Conservation (phyloP, 257 asterid species). For the Solanum arcanum region DNA sequence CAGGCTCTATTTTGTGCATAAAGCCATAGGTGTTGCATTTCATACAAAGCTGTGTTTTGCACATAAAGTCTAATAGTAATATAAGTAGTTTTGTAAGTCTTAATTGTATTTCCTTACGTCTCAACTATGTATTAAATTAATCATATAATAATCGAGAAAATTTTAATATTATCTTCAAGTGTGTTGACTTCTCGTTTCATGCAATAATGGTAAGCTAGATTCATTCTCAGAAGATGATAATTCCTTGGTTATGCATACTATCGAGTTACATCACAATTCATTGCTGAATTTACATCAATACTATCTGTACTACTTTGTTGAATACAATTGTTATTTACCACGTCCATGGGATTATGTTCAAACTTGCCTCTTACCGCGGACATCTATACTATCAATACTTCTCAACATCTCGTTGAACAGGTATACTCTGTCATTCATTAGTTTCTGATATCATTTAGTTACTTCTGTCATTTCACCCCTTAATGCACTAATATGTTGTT, state of each 20-base stretch:
- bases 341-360: neutral
- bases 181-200: neutral
- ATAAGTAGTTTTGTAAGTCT: neutral
- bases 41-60: neutral
- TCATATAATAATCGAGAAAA: neutral
- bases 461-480: neutral
- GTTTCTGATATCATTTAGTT: neutral
- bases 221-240: neutral
- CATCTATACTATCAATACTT: neutral
- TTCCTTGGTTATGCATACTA: neutral
- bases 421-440: neutral
- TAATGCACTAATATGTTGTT: neutral
- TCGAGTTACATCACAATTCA: neutral
- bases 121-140: neutral
- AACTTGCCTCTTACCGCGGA: neutral
- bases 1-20: neutral
- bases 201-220: neutral
- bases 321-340: neutral
- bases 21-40: neutral
- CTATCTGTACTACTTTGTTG: neutral
- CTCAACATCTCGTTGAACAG: neutral
- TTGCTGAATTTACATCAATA: neutral
- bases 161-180: neutral
- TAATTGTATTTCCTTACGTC: neutral
- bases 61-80: neutral